A percentile compares a stretch with the other conserved stretches of the same genome.
phyloP scores from a whole-genome alignment of 345 rosid genomes.

The Rhodomyrtus tomentosa region DNA sequence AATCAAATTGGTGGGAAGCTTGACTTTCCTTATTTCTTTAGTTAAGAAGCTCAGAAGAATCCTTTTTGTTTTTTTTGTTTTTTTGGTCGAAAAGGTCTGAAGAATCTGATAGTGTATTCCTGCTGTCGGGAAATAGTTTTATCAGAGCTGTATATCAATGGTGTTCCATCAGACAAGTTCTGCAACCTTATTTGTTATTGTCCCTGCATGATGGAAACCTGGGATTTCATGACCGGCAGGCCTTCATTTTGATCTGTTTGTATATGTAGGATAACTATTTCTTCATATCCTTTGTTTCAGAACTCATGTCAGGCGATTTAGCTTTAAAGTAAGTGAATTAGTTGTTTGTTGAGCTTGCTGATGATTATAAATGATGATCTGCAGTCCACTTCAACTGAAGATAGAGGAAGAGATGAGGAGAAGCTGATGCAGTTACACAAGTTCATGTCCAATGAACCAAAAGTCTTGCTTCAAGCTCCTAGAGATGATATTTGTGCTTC shows the following conservation, averaged over 20 bases:
- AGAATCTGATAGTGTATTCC: not conserved
- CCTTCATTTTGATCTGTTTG: not conserved
- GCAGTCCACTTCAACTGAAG: conserved; percentile 23
- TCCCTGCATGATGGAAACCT: not conserved
- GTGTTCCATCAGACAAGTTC: not conserved
- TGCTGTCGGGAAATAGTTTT: not conserved
- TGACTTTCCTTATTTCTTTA: not conserved
- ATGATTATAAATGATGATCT: not conserved
- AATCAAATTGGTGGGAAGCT: not conserved
- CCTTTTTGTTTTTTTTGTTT: not conserved
- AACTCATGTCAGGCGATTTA: not conserved
- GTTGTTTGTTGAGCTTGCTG: not conserved
- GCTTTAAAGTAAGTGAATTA: not conserved
- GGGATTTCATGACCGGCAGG: not conserved
- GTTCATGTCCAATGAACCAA: conserved; percentile 31
- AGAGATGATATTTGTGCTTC: conserved; percentile 22
- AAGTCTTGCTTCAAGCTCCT: conserved; percentile 29
- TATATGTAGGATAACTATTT: not conserved
- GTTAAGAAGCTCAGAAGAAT: not conserved
- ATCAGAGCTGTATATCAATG: not conserved
- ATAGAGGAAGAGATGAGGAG: conserved; percentile 29
- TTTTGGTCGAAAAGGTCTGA: not conserved
- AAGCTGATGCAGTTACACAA: conserved; percentile 32
- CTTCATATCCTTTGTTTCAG: not conserved
- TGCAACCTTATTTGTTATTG: not conserved